Base-by-base conservation (phyloP, 2,329 filamentous ascomycete genomes). In the Phialophora macrospora region DNA sequence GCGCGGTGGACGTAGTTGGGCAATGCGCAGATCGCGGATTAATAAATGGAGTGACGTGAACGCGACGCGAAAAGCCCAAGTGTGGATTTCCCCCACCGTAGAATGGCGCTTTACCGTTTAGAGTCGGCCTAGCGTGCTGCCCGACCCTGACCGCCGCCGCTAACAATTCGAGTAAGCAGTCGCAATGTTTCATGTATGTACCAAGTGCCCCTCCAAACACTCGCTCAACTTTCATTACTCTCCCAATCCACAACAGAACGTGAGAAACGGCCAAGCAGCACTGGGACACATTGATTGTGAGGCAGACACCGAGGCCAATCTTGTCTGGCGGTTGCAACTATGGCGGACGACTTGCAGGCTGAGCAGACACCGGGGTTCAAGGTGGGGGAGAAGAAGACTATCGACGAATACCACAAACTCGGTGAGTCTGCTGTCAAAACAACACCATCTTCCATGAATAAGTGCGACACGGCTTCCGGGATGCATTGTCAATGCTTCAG, bases 301-400 rank as follows among this genome's bases (percentile, higher is more conserved):
- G 38, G 38, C n/a, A n/a, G 38, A 44, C 17, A 44, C 17, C 17
- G 17, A 44, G 17, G 17, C 17, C 17, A 44, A 44, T n/a, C 17
- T 14, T 30, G 41, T 34, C 41, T 24, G 12, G 17, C 22, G 6
- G 20, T 22, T 24, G 28, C 32, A 48, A 60, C 26, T 34, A 92
- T 92, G 89, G 84, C 88, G 72, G 92, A 97, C 68, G 94, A 98
- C 75, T 87, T 94, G 72, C 84, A 90, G 79, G 90, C 92, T 70
- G 91, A 95, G 83, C 86, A 90, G 82, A 97, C 93, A 72, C 89
- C 93, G 82, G 94, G 94, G 78, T 98, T 97, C 89, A 97, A 96
- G 88, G 90, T 97, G 77, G 93, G 92, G 73, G 92, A 97, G 87
- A 97, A 97, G 89, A 97, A 98, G 87, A 96, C 92, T 74, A 85